Base-by-base conservation (phyloP, 1,139 yeast genomes). In the Saccharomyces hybrid region DNA sequence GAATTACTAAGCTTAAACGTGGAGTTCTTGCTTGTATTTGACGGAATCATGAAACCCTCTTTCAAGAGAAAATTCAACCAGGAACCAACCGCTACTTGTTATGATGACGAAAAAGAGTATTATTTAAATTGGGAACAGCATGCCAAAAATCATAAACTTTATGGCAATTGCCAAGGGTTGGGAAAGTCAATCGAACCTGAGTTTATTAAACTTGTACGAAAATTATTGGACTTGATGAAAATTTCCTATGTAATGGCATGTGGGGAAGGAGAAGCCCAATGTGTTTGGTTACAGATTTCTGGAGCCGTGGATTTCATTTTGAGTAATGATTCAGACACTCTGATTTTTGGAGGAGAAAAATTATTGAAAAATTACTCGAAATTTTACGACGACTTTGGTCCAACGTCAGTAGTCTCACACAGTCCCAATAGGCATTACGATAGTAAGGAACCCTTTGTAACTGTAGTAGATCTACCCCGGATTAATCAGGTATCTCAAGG, bases 261-360 rank as follows among this genome's bases (percentile, higher is more conserved):
- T 0, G 91, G 85, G 0, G 97, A 89, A 64, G 96, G 87, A 0
- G 97, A 89, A 64, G 91, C 95, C 0, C 91, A 87, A 61, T 84
- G 95, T 61, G 88, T 91, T 0, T 68, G 78, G 61, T 68, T 89
- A 29, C 88, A 86, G 64, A 64, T 63, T 27, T 63, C 73, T 13
- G 84, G 83, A 0, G 66, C 79, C 1, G 95, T 87, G 1, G 96
- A 89, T 67, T 87, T 77, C 57, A 85, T 87, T 1, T 71, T 88
- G 34, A 75, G 86, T 4, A 85, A 85, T 59, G 97, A 90, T 69
- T 82, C 85, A 0, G 96, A 89, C 66, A 73, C 80, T 0, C 70
- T 89, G 34, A 78, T 86, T 11, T 86, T 83, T 71, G 96, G 96
- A 0, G 89, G 90, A 0, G 74, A 78, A 0, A 68, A 69, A 3